Percentiles rank a stretch among this genome's conserved stretches.
These are phyloP conservation scores for Prunus davidiana DNA, from an alignment of 306 rosid genomes.

Conservation along the genomic window DNA sequence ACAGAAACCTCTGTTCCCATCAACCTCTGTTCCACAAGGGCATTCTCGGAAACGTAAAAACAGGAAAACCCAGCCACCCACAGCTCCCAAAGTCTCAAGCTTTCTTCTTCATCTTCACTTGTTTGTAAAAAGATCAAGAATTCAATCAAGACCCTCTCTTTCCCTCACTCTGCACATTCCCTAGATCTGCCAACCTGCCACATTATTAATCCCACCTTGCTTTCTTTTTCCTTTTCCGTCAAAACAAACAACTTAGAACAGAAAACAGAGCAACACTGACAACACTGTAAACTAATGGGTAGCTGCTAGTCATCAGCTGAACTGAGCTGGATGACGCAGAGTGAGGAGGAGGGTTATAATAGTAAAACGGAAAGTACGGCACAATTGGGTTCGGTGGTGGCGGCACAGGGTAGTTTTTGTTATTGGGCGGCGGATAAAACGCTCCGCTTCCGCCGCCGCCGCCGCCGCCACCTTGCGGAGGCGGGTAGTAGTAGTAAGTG, in stretches of 20 bases:
- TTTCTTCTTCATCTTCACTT: no score
- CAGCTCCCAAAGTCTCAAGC: background rate
- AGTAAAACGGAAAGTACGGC: conserved; percentile 87
- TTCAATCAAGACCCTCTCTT: background rate
- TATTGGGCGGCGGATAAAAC: conserved; percentile 61
- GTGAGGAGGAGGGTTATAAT: conserved; percentile 63
- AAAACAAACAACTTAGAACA: conserved; percentile 32
- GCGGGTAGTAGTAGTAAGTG: conserved; percentile 32
- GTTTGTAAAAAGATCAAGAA: no score
- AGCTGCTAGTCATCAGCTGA: background rate
- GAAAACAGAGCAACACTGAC: conserved; percentile 18
- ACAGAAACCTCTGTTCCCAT: background rate
- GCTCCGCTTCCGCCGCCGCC: conserved; percentile 33
- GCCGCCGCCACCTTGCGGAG: conserved; percentile 27
- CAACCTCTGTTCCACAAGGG: conserved; percentile 12
- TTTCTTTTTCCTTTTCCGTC: conserved; percentile 16
- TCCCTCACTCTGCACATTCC: conserved; percentile 9
- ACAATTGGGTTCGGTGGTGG: conserved; percentile 99
- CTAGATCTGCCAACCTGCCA: conserved; percentile 65
- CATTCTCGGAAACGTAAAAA: conserved; percentile 17
- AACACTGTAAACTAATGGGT: conserved; percentile 11
- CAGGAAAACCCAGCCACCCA: background rate
- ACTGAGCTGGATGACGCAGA: conserved; percentile 35
- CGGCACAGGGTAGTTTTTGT: conserved; percentile 54
- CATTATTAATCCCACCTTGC: conserved; percentile 32